Conservation (phyloP, 2,329 filamentous ascomycete species). For the Dichotomopilus funicola region DNA sequence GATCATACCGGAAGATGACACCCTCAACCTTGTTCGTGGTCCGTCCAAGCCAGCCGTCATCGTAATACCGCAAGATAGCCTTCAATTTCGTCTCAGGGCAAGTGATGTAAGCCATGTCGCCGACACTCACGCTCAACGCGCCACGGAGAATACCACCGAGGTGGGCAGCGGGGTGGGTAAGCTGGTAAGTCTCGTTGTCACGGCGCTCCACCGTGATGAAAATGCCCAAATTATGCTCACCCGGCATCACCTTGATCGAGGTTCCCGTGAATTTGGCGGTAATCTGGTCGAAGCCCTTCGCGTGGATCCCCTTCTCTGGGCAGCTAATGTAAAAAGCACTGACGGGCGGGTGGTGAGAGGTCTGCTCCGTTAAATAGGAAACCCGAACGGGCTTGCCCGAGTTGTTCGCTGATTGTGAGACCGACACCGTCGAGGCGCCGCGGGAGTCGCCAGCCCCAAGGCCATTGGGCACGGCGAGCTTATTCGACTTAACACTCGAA, state of each 20-base stretch:
- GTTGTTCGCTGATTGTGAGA: slow-evolving; percentile 41
- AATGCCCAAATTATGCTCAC: slow-evolving; percentile 90
- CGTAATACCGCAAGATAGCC: slow-evolving; percentile 84
- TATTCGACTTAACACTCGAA: slow-evolving; percentile 42
- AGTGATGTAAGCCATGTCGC: slow-evolving; percentile 80
- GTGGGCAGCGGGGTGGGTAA: slow-evolving; percentile 91
- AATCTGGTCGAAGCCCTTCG: slow-evolving; percentile 90
- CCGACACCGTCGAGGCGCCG: slow-evolving; percentile 44
- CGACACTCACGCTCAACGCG: slow-evolving; percentile 81
- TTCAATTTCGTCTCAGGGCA: slow-evolving; percentile 89
- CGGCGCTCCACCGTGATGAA: slow-evolving; percentile 80
- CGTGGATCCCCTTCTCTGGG: slow-evolving; percentile 80
- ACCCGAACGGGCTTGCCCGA: slow-evolving; percentile 58
- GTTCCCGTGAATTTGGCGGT: slow-evolving; percentile 97
- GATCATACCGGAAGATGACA: slow-evolving; percentile 84
- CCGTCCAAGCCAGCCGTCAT: slow-evolving; percentile 90
- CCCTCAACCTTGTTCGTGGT: slow-evolving; percentile 88
- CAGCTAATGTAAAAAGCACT: slow-evolving; percentile 94
- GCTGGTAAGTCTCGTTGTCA: slow-evolving; percentile 84
- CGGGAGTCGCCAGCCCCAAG: slow-evolving; percentile 33
- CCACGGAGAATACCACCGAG: slow-evolving; percentile 83
- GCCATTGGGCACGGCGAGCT: slow-evolving; percentile 25
- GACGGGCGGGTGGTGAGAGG: slow-evolving; percentile 93
- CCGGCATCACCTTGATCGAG: slow-evolving; percentile 82
- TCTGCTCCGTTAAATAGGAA: slow-evolving; percentile 95